A percentile compares a stretch with the other conserved stretches of the same genome.
Conservation (phyloP, 2,329 filamentous ascomycete genomes). For the Aspergillus sp. region DNA sequence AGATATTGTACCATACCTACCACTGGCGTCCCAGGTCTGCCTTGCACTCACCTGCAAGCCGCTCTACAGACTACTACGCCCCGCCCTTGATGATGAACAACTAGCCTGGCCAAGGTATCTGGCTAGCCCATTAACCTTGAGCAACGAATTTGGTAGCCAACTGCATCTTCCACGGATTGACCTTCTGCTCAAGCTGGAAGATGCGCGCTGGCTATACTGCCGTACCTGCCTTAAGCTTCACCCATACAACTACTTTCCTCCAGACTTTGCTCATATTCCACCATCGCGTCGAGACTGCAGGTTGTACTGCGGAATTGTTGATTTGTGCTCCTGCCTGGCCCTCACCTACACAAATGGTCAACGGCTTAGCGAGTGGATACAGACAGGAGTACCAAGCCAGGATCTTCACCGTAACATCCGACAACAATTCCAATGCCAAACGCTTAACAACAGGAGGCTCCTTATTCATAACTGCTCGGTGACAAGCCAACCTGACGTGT, state of each 20-base stretch:
- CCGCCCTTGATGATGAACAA: not conserved
- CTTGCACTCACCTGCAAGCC: constrained; percentile 9
- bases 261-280: too few relatives aligned
- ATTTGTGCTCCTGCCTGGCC: constrained; percentile 5
- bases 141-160: not conserved
- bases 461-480: not conserved
- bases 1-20: not conserved
- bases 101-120: constrained; percentile 6
- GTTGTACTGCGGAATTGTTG: not conserved
- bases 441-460: not conserved
- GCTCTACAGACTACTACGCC: not conserved
- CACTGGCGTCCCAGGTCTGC: not conserved
- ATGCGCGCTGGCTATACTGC: constrained; percentile 7
- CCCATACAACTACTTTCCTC: not conserved
- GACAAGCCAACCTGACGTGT: constrained; percentile 1
- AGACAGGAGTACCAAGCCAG: not conserved
- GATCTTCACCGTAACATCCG: not conserved
- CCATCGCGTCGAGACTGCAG: not conserved
- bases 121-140: not conserved
- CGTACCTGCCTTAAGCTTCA: constrained; percentile 5
- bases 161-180: not conserved
- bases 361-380: not conserved
- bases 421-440: not conserved
- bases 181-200: constrained; percentile 6
- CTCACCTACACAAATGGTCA: not conserved